Percentiles rank a stretch among this genome's conserved stretches.
Evolutionary conservation across 2,329 filamentous ascomycete species (phyloP).

Genomic region (Scedosporium aurantiacum): DNA sequence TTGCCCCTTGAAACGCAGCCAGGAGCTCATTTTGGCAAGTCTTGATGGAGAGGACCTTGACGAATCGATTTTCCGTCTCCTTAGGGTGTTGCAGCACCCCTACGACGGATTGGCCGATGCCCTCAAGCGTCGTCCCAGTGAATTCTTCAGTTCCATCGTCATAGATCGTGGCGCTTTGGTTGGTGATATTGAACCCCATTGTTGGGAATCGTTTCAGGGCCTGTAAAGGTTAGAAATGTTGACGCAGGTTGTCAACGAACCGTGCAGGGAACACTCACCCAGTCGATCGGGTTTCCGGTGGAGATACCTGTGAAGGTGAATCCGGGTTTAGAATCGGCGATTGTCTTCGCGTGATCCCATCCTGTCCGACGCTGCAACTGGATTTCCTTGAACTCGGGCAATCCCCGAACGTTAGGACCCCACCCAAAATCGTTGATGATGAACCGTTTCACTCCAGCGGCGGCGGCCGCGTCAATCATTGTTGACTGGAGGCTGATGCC

Average conservation of each 20-base stretch:
- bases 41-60: slow-evolving; percentile 28
- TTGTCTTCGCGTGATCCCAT: slow-evolving; percentile 6
- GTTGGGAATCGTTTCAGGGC: slow-evolving; percentile 18
- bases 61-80: slow-evolving; percentile 11
- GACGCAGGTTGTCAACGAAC: background rate
- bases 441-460: slow-evolving; percentile 41
- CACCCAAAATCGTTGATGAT: slow-evolving; percentile 37
- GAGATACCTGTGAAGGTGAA: slow-evolving; percentile 42
- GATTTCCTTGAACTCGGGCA: slow-evolving; percentile 22
- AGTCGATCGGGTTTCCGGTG: slow-evolving; percentile 29
- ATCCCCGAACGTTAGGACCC: slow-evolving; percentile 10
- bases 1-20: slow-evolving; percentile 2
- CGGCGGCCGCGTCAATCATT: slow-evolving; percentile 39
- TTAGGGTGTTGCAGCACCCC: slow-evolving; percentile 8
- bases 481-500: slow-evolving; percentile 27
- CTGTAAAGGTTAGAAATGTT: slow-evolving; percentile 23
- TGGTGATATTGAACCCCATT: slow-evolving; percentile 31
- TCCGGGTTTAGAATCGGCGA: slow-evolving; percentile 14
- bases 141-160: slow-evolving; percentile 9
- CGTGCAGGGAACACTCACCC: slow-evolving; percentile 33
- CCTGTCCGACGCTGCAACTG: background rate
- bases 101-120: slow-evolving; percentile 10
- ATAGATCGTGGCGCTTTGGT: slow-evolving; percentile 21
- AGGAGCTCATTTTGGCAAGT: slow-evolving; percentile 38
- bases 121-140: slow-evolving; percentile 9